These are phyloP conservation scores for Cutaneotrichosporon dermatis DNA, from an alignment of 1,284 basidiomycete genomes.

Conservation along the genomic window DNA sequence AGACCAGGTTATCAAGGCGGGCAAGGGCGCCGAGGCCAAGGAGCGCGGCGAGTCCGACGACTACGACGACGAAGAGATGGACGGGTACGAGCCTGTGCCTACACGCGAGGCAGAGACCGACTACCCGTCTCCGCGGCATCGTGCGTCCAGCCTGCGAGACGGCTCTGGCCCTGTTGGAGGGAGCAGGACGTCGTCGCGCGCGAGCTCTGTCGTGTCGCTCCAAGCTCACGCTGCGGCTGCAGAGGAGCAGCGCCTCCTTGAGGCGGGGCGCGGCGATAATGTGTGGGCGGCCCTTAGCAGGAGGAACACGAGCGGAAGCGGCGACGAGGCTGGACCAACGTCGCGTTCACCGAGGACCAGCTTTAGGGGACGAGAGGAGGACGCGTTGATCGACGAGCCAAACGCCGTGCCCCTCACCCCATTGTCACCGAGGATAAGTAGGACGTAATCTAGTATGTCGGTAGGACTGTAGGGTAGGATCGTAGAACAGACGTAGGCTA, in stretches of 20 bases:
- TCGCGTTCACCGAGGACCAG: background rate
- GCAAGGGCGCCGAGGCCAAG: conserved; percentile 16
- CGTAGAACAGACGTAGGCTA: background rate
- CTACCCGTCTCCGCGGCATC: background rate
- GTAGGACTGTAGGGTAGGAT: background rate
- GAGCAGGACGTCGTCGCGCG: conserved; percentile 1
- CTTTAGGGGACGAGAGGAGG: background rate
- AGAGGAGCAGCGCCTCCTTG: conserved; percentile 2
- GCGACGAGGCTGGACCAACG: background rate
- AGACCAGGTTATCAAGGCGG: conserved; percentile 48
- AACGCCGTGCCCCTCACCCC: background rate
- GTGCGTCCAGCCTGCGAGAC: conserved; percentile 2
- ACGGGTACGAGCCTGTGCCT: conserved; percentile 14
- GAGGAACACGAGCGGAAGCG: background rate
- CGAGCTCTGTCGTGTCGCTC: conserved; percentile 4
- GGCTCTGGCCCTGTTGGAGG: no score
- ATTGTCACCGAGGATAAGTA: background rate
- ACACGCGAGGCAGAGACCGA: conserved; percentile 5
- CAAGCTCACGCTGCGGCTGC: background rate
- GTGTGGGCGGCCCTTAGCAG: conserved; percentile 1
- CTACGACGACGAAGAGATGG: conserved; percentile 16
- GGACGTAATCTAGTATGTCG: background rate
- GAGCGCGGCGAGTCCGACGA: background rate
- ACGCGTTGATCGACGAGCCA: background rate
- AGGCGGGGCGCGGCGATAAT: background rate